Conservation (phyloP, 2,329 filamentous ascomycete genomes). For the Davidsoniella australis region DNA sequence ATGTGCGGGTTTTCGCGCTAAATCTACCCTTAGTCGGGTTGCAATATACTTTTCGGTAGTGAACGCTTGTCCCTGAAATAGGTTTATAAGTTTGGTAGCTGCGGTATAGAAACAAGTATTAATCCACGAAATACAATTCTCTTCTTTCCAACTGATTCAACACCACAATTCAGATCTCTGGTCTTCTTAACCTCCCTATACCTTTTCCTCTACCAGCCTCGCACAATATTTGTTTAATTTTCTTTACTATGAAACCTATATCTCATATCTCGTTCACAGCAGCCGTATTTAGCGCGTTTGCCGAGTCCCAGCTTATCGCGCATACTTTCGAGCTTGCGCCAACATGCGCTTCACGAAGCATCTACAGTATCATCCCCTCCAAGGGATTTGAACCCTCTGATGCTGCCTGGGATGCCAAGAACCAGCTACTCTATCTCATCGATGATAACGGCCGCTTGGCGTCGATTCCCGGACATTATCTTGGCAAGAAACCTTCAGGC, state of each 20-base stretch:
- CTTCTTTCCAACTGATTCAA: neutral
- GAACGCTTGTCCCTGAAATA: too few species aligned
- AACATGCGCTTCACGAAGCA: constrained; percentile 5
- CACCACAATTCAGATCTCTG: neutral
- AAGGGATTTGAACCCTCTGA: constrained; percentile 10
- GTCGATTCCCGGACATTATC: constrained; percentile 7
- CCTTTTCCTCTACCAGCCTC: neutral
- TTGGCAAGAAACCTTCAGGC: neutral
- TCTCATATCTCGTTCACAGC: neutral
- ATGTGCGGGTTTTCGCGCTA: too few species aligned
- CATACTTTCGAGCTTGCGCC: neutral
- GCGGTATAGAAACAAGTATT: too few species aligned
- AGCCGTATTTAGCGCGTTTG: neutral
- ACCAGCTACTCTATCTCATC: constrained; percentile 7
- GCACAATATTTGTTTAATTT: too few species aligned
- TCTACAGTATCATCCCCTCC: constrained; percentile 6
- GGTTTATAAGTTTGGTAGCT: too few species aligned
- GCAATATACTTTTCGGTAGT: too few species aligned
- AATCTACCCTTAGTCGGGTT: too few species aligned
- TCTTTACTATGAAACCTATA: neutral
- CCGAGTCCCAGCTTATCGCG: constrained; percentile 5
- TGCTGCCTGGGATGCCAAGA: constrained; percentile 9
- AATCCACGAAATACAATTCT: neutral
- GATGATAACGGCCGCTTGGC: constrained; percentile 12
- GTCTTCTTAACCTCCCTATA: neutral